These are phyloP conservation scores for Magnolia sinica DNA, from an alignment of 164 flowering plant species.

Conservation along the genomic window DNA sequence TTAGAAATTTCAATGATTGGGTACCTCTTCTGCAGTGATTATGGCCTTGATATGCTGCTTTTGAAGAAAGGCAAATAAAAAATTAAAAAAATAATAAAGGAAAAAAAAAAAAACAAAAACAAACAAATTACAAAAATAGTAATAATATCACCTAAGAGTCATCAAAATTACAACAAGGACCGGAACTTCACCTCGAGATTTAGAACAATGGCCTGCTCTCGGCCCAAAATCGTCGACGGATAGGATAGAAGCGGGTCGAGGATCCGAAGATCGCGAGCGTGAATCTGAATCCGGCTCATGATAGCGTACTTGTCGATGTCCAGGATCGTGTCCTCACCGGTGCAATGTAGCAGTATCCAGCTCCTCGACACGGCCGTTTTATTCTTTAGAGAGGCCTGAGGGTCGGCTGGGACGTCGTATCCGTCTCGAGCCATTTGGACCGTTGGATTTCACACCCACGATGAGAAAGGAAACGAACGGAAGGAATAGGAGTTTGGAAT, in stretches of 20 bases:
- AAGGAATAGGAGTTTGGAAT: neutral
- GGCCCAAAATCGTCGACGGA: slow-evolving; percentile 90
- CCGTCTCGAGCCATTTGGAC: slow-evolving; percentile 50
- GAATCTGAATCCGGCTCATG: slow-evolving; percentile 84
- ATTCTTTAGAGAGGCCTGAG: slow-evolving; percentile 48
- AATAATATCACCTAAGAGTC: neutral
- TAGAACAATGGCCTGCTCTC: slow-evolving; percentile 82
- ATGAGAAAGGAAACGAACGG: neutral
- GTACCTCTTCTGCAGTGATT: slow-evolving; percentile 90
- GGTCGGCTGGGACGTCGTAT: slow-evolving; percentile 38
- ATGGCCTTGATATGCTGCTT: slow-evolving; percentile 93
- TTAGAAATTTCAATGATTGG: neutral
- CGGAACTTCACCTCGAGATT: slow-evolving; percentile 66
- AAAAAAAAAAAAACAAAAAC: too few species aligned
- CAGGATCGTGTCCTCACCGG: slow-evolving; percentile 53
- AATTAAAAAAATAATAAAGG: too few species aligned
- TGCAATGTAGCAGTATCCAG: slow-evolving; percentile 64
- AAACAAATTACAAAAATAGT: slow-evolving; percentile 1
- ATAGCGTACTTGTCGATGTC: slow-evolving; percentile 88
- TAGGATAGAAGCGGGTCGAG: slow-evolving; percentile 87
- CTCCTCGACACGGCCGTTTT: slow-evolving; percentile 58
- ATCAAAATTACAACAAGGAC: neutral
- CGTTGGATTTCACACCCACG: slow-evolving; percentile 5
- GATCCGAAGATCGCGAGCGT: slow-evolving; percentile 89
- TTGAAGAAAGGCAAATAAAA: neutral